Base-by-base conservation (phyloP, 2,329 filamentous ascomycete species). In the Monosporascus cannonballus region DNA sequence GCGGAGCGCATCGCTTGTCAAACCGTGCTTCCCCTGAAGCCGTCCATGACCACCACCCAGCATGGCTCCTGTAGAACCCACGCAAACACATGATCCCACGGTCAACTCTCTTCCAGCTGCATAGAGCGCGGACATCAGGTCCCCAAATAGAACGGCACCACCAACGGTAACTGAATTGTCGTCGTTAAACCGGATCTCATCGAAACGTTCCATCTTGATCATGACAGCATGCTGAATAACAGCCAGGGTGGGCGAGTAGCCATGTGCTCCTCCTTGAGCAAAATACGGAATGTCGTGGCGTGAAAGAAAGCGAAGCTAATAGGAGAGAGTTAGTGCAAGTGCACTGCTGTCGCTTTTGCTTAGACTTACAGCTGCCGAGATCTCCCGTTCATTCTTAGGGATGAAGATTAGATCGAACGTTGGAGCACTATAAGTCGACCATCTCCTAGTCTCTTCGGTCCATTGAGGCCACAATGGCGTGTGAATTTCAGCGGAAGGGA, bases 1-100 rank as follows among this genome's bases (percentile, higher is more conserved):
- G 41, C 70, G 56, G 27, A 76, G 64, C 37, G 74, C 67, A 48
- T 77, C 74, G 1, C 68, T 57, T 4, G 71, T 61, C 7, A 76
- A 63, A 2, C 74, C 74, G 50, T 74, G 66, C 24, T 67, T 62
- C 0, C 74, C 73, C 47, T 75, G 70, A 17, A 73, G 64, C 57
- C 63, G 68, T 7, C 74, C 73, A 57, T 75, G 71, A 15, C 74
- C 73, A 50, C 73, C 74, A 3, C 74, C 74, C 3, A 76, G 65
- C 3, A 62, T 69, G 1, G 70, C 50, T 9, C 56, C 56, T 4
- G 47, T 37, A 24, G 52, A 42, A 36, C 56, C 53, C 20, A 55
- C 53, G 14, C 48, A 51, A 44, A 42, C 25, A 39, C 9, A 48
- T 6, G n/a, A 48, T 6, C 25, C 50, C 53, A 50, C 3, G 52